Evolutionary conservation across 2,329 filamentous ascomycete genomes (phyloP).

Genomic region (Capronia americana): DNA sequence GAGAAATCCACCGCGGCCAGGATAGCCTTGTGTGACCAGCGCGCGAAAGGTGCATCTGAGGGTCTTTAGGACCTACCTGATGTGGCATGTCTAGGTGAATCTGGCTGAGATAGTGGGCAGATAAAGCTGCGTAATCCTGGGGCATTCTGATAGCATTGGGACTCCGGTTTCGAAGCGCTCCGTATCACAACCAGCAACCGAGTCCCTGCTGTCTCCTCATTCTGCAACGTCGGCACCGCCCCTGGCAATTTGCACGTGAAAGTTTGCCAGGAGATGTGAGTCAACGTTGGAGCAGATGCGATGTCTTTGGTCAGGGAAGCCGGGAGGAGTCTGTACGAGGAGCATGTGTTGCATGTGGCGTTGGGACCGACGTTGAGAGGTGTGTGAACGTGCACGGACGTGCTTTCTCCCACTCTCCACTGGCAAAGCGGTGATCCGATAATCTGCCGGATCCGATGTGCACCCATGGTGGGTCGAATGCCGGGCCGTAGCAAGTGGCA

Average conservation of each 20-base stretch:
- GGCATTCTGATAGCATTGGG: constrained; percentile 11
- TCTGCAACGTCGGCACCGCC: background rate
- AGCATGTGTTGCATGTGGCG: constrained; percentile 13
- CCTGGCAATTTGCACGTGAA: constrained; percentile 22
- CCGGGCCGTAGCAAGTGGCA: background rate
- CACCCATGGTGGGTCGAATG: constrained; percentile 5
- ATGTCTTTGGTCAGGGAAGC: constrained; percentile 13
- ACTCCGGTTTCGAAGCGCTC: constrained; percentile 3
- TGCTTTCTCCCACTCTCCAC: background rate
- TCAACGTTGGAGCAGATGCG: background rate
- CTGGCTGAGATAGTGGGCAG: constrained; percentile 11
- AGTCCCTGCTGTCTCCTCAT: constrained; percentile 5
- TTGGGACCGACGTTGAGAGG: constrained; percentile 1
- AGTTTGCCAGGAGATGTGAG: constrained; percentile 2
- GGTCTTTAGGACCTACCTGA: constrained; percentile 4
- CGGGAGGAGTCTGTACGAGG: background rate
- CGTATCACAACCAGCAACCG: constrained; percentile 15
- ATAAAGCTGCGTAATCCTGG: constrained; percentile 21
- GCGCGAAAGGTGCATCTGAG: background rate
- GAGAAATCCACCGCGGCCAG: background rate
- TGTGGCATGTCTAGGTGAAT: constrained; percentile 6
- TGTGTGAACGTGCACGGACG: background rate
- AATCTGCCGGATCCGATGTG: constrained; percentile 10
- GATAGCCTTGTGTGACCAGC: constrained; percentile 5
- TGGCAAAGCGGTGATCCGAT: constrained; percentile 10